Conservation (phyloP, 805 yeast species). For the Ogataea saltuana region DNA sequence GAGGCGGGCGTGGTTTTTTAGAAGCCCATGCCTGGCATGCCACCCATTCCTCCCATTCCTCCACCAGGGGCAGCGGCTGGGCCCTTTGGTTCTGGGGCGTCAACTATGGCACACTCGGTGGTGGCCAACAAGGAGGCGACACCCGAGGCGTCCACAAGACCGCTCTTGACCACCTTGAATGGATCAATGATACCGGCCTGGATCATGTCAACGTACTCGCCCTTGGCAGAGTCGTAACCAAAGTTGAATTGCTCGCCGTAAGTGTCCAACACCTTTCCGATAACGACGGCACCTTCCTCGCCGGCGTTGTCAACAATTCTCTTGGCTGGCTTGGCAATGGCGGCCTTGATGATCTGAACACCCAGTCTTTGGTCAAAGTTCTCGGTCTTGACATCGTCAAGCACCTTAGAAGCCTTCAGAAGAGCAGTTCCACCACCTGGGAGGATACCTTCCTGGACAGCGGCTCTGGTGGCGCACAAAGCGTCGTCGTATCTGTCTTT, state of each 20-base stretch:
- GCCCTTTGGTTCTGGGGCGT: constrained; percentile 81
- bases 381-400: constrained; percentile 68
- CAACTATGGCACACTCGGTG: constrained; percentile 97
- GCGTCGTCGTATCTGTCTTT: constrained; percentile 99
- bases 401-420: constrained; percentile 80
- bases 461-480: constrained; percentile 97
- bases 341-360: constrained; percentile 87
- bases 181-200: constrained; percentile 98
- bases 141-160: constrained; percentile 94
- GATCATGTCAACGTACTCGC: constrained; percentile 93
- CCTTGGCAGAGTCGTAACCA: constrained; percentile 92
- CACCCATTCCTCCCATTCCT: constrained; percentile 65
- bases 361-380: constrained; percentile 98
- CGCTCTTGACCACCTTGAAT: constrained; percentile 95
- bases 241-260: constrained; percentile 71
- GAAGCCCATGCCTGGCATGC: constrained; percentile 39
- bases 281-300: constrained; percentile 95
- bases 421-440: constrained; percentile 99
- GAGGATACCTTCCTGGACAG: constrained; percentile 96
- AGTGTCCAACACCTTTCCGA: constrained; percentile 75
- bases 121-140: constrained; percentile 97
- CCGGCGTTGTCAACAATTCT: constrained; percentile 96
- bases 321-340: constrained; percentile 93
- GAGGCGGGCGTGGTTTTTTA: constrained; percentile 6
- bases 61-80: constrained; percentile 57